Conservation (phyloP, 2,329 filamentous ascomycete species). For the Xylariomycetidae sp. region DNA sequence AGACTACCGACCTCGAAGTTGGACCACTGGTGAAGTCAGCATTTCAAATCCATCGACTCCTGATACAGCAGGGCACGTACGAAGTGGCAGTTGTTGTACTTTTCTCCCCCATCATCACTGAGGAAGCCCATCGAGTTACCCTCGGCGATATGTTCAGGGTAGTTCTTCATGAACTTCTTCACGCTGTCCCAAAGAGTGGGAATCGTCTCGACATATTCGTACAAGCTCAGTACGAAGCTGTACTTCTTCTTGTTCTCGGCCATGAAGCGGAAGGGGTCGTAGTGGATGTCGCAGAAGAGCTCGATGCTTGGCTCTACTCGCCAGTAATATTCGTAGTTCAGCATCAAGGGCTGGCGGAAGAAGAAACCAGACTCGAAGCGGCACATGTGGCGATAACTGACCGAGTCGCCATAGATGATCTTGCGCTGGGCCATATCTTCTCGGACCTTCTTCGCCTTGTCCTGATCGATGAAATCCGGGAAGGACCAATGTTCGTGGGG, state of each 20-base stretch:
- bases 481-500: slow-evolving; percentile 95
- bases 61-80: slow-evolving; percentile 46
- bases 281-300: slow-evolving; percentile 91
- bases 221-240: slow-evolving; percentile 90
- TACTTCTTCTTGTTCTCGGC: slow-evolving; percentile 96
- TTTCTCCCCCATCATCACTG: slow-evolving; percentile 84
- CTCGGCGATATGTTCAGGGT: slow-evolving; percentile 80
- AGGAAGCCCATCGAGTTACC: slow-evolving; percentile 88
- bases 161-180: slow-evolving; percentile 87
- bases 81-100: slow-evolving; percentile 97
- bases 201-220: slow-evolving; percentile 96
- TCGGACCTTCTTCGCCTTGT: slow-evolving; percentile 82
- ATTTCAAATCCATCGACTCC: too few relatives aligned
- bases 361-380: slow-evolving; percentile 99
- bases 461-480: slow-evolving; percentile 90
- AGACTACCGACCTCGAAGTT: slow-evolving; percentile 97
- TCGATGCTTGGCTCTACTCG: slow-evolving; percentile 95
- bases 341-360: slow-evolving; percentile 89
- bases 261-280: slow-evolving; percentile 97
- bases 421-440: slow-evolving; percentile 91
- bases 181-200: slow-evolving; percentile 91
- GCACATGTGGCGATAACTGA: slow-evolving; percentile 99
- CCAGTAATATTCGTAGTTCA: slow-evolving; percentile 99
- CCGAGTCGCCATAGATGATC: slow-evolving; percentile 96
- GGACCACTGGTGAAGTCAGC: slow-evolving; percentile 65